phyloP scores from a whole-genome alignment of 2,329 filamentous ascomycete species.

The Trichophyton mentagrophytes region DNA sequence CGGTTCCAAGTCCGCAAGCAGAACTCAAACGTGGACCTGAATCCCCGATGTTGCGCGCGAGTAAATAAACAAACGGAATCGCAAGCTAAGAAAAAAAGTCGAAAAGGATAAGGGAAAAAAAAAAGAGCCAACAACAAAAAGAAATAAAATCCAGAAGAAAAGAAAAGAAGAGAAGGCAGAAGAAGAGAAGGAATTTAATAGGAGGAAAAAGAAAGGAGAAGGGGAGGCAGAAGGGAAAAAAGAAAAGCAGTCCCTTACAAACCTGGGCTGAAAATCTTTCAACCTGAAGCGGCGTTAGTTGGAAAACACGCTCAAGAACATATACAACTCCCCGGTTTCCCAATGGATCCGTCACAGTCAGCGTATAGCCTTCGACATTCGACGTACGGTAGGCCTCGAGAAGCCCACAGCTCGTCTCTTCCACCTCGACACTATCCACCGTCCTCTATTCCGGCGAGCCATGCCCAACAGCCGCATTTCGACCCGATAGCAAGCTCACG shows the following conservation, averaged over 20 bases:
- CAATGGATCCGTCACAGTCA: slow-evolving; percentile 5
- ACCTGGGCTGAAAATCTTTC: neutral
- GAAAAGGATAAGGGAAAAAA: neutral
- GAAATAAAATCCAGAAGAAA: neutral
- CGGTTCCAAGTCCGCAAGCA: neutral
- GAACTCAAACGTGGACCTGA: neutral
- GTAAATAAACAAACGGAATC: neutral
- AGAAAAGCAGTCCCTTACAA: neutral
- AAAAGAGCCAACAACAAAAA: neutral
- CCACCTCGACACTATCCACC: neutral
- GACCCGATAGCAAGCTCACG: neutral
- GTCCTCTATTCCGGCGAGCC: neutral
- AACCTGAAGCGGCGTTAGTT: slow-evolving; percentile 1
- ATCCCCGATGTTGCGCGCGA: neutral
- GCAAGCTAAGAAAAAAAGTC: neutral
- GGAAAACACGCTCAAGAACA: neutral
- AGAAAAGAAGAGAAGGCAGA: neutral
- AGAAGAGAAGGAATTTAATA: neutral
- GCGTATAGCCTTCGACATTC: neutral
- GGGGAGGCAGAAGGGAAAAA: neutral
- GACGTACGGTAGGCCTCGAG: neutral
- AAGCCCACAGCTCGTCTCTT: neutral
- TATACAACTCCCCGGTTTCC: neutral
- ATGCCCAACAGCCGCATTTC: neutral
- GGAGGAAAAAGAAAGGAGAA: slow-evolving; percentile 3